Evolutionary conservation across 257 asterid genomes (phyloP), one percentile per base, ranked within the genome.

Genomic region (Cinchona pubescens): DNA sequence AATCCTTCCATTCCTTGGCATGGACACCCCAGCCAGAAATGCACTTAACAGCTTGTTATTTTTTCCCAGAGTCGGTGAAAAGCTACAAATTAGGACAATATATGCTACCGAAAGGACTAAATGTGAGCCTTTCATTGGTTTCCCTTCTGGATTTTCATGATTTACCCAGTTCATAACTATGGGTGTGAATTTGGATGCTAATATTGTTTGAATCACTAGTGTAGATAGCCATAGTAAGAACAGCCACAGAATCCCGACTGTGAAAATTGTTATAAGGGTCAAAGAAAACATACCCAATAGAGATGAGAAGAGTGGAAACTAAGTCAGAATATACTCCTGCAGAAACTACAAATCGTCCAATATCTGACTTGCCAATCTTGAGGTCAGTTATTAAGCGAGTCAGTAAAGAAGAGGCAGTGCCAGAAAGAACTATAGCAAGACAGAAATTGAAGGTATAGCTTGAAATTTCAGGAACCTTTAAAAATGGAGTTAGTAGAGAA

Each of bases 1-100:
- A 27, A 90, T 85, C 82, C 97, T 90, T 69, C 99, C 99, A 15
- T 88, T 92, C 37, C 99, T 83, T 5, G 99, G 99, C 99, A 94
- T 94, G 48, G 87, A 86, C 1, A 94, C 83, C 1, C 99, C 98
- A 3, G 96, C 96, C 46, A 94, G 43, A 76, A 90, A 90, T 3
- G 98, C 96, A 75, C 97, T 91, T 81, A 94, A 66, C 0, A 92
- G 84, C 81, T 88, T 89, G 29, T 87, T 85, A n/a, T 85, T 90
- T 0, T 66, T 69, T 0, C 88, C 86, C 1, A 75, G 38, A 13
- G 84, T 5, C 1, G 97, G 94, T 9, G 97, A 82, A 40, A 89
- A 86, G n/a, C 7, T 78, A 66, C 94, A 89, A 59, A 85, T 80
- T 88, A 0, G 98, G 97, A 37, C n/a, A n/a, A n/a, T n/a, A n/a